These are phyloP conservation scores for Sclerotinia trifoliorum DNA, from an alignment of 2,329 filamentous ascomycete genomes.

Conservation along the genomic window DNA sequence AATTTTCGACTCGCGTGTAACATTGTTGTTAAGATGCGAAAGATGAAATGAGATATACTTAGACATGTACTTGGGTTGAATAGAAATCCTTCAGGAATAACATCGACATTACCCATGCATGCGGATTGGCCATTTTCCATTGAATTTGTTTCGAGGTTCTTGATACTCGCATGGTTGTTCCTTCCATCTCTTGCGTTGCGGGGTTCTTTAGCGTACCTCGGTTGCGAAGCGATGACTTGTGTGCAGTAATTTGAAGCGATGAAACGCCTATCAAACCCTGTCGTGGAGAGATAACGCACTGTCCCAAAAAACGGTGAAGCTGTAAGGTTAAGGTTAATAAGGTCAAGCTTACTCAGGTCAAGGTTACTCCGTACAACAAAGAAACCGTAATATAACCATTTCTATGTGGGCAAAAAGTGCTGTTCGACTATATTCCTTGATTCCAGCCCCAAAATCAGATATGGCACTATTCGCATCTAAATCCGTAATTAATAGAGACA, in stretches of 20 bases:
- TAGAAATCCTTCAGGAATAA: neutral
- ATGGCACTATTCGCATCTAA: too few relatives aligned
- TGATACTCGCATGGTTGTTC: neutral
- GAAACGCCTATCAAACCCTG: neutral
- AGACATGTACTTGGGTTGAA: neutral
- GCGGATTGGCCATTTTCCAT: neutral
- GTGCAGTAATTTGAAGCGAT: neutral
- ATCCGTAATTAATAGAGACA: too few relatives aligned
- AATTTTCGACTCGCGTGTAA: neutral
- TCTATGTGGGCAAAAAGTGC: too few relatives aligned
- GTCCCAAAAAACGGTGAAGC: neutral
- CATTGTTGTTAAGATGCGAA: neutral
- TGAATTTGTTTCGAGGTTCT: neutral
- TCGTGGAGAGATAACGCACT: neutral
- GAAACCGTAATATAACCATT: too few relatives aligned
- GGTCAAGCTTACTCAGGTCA: too few relatives aligned
- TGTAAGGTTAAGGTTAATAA: too few relatives aligned
- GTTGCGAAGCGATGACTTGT: slow-evolving; percentile 12
- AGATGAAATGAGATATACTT: slow-evolving; percentile 5
- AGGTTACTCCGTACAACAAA: too few relatives aligned
- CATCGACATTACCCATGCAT: neutral
- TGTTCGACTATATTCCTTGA: too few relatives aligned
- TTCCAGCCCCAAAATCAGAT: too few relatives aligned
- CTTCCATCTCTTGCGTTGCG: neutral
- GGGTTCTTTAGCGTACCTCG: neutral